Conservation (phyloP, 169 alveolate species). For the Eimeria falciformis region DNA sequence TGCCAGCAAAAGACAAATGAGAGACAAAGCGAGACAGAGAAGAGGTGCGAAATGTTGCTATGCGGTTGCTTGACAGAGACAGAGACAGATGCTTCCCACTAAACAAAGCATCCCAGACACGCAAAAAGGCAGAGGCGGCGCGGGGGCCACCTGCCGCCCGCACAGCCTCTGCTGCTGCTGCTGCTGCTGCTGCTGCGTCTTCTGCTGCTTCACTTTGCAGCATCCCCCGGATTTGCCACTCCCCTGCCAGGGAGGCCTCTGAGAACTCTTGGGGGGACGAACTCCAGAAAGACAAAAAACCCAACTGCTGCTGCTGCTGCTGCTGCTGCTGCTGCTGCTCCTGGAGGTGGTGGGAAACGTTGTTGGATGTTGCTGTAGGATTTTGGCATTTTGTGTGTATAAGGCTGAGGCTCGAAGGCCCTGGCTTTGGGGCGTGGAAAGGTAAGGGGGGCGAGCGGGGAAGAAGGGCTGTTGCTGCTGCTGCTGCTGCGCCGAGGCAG, state of each 20-base stretch:
- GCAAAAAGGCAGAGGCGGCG: conserved; percentile 4
- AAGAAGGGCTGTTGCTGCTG: not conserved
- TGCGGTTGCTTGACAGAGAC: conserved; percentile 34
- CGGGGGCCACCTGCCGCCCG: conserved; percentile 47
- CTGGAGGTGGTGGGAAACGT: not conserved
- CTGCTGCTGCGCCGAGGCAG: not conserved
- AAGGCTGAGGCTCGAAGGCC: not conserved
- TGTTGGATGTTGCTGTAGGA: not conserved
- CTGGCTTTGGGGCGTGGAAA: not conserved
- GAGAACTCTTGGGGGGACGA: conserved; percentile 22
- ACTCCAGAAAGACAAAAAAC: conserved; percentile 40
- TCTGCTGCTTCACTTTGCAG: not conserved
- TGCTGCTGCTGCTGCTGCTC: not conserved
- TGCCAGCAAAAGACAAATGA: conserved; percentile 10
- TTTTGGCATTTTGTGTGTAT: not conserved
- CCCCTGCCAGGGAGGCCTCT: conserved; percentile 48
- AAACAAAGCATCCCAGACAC: conserved; percentile 27
- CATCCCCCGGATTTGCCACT: conserved; percentile 26
- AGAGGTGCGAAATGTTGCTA: conserved; percentile 9
- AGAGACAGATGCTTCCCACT: conserved; percentile 18
- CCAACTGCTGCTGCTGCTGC: no score
- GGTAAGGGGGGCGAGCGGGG: not conserved
- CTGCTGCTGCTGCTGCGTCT: not conserved
- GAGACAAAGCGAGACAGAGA: not conserved
- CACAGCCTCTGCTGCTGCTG: conserved; percentile 33